phyloP scores from a whole-genome alignment of 2,329 filamentous ascomycete genomes.

The Alternaria infectoria region DNA sequence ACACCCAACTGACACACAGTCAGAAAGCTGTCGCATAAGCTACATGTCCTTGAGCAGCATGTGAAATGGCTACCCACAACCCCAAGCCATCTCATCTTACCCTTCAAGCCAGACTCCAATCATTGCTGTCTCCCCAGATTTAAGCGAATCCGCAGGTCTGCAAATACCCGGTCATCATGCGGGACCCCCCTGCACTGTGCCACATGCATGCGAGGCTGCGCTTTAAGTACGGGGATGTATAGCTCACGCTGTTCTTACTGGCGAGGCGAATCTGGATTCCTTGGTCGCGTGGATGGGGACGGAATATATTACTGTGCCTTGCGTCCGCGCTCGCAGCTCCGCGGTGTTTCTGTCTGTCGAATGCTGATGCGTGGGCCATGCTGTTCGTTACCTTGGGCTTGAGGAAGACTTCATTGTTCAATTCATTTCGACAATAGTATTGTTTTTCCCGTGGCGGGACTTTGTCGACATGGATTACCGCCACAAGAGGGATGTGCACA shows the following conservation, averaged over 20 bases:
- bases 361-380: constrained; percentile 4
- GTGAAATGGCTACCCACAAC: background rate
- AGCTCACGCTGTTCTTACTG: background rate
- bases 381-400: constrained; percentile 4
- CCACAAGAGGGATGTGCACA: constrained; percentile 20
- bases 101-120: background rate
- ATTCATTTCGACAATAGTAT: background rate
- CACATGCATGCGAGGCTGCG: constrained; percentile 4
- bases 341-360: background rate
- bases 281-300: constrained; percentile 8
- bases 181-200: constrained; percentile 10
- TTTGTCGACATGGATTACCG: constrained; percentile 17
- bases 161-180: constrained; percentile 22
- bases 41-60: background rate
- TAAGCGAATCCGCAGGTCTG: constrained; percentile 9
- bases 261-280: background rate
- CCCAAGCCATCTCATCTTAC: constrained; percentile 4
- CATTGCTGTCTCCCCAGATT: background rate
- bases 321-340: background rate
- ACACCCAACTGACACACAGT: constrained; percentile 2
- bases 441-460: background rate
- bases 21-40: constrained; percentile 2
- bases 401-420: constrained; percentile 5
- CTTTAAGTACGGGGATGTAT: constrained; percentile 3
- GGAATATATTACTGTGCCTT: constrained; percentile 14